These are phyloP conservation scores for Syzygium aqueum DNA, from an alignment of 345 rosid genomes.

Conservation along the genomic window DNA sequence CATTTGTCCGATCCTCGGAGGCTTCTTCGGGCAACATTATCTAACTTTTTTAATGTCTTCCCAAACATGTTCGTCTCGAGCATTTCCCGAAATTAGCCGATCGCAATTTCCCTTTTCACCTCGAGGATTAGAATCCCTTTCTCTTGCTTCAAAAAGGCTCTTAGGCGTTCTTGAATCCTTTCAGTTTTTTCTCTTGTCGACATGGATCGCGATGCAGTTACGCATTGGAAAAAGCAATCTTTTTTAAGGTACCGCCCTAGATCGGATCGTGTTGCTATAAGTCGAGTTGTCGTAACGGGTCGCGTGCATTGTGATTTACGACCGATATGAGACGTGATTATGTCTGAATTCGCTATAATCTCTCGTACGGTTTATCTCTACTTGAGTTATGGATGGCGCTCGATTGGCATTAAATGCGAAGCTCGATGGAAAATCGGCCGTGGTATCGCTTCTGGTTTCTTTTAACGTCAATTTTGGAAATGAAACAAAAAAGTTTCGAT, in stretches of 20 bases:
- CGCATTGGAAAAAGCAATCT: too few relatives aligned
- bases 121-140: too few relatives aligned
- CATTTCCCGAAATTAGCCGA: too few relatives aligned
- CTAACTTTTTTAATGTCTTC: too few relatives aligned
- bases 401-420: background rate
- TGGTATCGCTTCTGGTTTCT: background rate
- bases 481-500: background rate
- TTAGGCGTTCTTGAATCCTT: too few relatives aligned
- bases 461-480: background rate
- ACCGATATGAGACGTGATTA: background rate
- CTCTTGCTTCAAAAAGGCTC: too few relatives aligned
- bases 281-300: background rate
- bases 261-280: background rate
- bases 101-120: too few relatives aligned
- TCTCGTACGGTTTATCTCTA: background rate
- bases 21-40: too few relatives aligned
- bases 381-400: background rate
- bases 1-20: too few relatives aligned
- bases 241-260: background rate
- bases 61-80: too few relatives aligned
- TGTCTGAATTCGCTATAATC: background rate
- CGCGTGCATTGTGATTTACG: fast-evolving
- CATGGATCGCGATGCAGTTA: too few relatives aligned
- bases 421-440: background rate
- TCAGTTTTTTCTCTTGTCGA: too few relatives aligned